Base-by-base conservation (phyloP, 2,329 filamentous ascomycete genomes). In the Aspergillus glaucus region DNA sequence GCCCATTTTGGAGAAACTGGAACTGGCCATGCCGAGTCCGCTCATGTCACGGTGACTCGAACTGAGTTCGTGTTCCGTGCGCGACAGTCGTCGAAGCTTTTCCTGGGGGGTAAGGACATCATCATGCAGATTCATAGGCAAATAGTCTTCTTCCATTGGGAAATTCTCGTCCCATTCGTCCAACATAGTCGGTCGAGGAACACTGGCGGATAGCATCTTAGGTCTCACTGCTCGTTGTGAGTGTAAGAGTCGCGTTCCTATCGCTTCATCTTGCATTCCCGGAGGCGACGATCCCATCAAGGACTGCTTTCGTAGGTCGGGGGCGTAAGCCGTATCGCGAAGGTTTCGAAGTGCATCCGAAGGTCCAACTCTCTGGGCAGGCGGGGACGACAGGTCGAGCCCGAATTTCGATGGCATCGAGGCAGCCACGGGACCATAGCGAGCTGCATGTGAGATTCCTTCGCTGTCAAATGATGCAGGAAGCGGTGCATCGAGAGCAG, bases 381-480 rank as follows among this genome's bases (percentile, higher is more conserved):
- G 86, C 4, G 90, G 90, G 17, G 37, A 40, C 7, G 87, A 90
- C 43, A 70, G 54, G 46, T 95, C 91, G 56, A 96, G 75, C 12
- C 88, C 88, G 61, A 97, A 96, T 60, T 92, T 88, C 45, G 89
- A 88, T 8, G 93, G 93, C 9, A 97, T 87, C 0, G 92, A 97
- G 0, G 91, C 88, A 6, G 92, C 91, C 69, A 94, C 90, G 0
- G 91, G 89, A 0, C 88, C 93, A 65, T 91, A 90, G 51, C 89
- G 83, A 15, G 92, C 91, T 53, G 89, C 90, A 66, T 92, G 88
- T 9, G 91, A 96, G 46, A 96, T 88, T 44, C 91, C 92, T 62
- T 96, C 93, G 60, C 90, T 95, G 69, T 97, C 93, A 66, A 97
- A 96, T 0, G 92, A 97, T 7, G 91, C 88, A 1, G 93, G 93